These are phyloP conservation scores for Suillus clintonianus DNA, from an alignment of 768 basidiomycete genomes.

Conservation along the genomic window DNA sequence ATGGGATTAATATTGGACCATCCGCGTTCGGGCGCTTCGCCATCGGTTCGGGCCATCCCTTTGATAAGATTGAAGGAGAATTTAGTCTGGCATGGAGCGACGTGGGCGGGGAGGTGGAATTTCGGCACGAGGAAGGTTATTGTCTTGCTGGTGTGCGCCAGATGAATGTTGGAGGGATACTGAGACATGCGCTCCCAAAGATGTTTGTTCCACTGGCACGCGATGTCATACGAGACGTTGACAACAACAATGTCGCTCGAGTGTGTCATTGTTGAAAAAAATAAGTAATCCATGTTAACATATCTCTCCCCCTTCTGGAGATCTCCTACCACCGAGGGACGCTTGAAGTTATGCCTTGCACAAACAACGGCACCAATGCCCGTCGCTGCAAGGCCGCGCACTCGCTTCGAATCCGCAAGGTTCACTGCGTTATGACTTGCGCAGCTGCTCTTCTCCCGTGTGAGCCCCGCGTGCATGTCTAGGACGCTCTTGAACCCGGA, in stretches of 20 bases:
- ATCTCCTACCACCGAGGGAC: conserved; percentile 13
- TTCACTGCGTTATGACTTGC: conserved; percentile 11
- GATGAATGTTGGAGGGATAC: neutral
- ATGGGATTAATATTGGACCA: conserved; percentile 19
- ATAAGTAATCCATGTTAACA: conserved; percentile 20
- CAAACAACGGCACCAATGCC: neutral
- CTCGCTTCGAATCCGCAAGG: neutral
- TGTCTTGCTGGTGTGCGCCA: neutral
- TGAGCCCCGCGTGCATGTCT: conserved; percentile 2
- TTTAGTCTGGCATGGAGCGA: neutral
- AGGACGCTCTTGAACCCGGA: conserved; percentile 19
- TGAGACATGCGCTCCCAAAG: conserved; percentile 10
- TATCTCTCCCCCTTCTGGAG: conserved; percentile 20
- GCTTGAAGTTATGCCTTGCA: conserved; percentile 8
- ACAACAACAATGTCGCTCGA: conserved; percentile 1
- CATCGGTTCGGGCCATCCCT: neutral
- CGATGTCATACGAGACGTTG: conserved; percentile 18
- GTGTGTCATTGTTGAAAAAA: conserved; percentile 4
- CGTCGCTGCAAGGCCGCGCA: neutral
- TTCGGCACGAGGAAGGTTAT: conserved; percentile 10
- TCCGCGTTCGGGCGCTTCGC: conserved; percentile 7
- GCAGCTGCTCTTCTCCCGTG: conserved; percentile 18
- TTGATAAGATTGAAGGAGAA: neutral
- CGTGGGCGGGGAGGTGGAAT: conserved; percentile 13
- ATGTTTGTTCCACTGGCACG: conserved; percentile 15